phyloP scores from a whole-genome alignment of 495 filamentous ascomycete genomes.

The Alectoria sarmentosa region DNA sequence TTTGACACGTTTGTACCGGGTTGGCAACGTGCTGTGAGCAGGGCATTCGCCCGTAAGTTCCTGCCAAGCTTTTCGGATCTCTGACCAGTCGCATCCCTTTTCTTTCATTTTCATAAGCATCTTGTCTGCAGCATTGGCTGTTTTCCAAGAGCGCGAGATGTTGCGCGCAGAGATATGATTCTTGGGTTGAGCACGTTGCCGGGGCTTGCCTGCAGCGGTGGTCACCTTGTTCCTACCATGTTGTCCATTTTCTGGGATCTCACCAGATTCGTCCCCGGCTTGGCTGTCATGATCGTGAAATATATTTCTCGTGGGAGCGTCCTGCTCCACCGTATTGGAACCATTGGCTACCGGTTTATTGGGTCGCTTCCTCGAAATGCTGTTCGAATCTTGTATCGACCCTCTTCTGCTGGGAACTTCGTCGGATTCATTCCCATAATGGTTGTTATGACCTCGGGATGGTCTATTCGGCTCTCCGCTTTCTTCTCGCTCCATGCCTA shows the following conservation, averaged over 20 bases:
- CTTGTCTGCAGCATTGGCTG: slow-evolving; percentile 2
- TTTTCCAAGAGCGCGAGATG: slow-evolving; percentile 4
- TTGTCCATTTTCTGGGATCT: background rate
- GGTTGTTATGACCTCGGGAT: background rate
- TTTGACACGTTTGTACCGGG: slow-evolving; percentile 7
- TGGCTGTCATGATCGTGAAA: background rate
- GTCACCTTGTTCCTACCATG: background rate
- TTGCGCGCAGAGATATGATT: background rate
- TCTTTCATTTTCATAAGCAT: slow-evolving; percentile 6
- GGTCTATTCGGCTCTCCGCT: background rate
- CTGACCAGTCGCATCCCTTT: background rate
- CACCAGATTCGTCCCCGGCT: background rate
- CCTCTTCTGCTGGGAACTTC: background rate
- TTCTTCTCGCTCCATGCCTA: background rate
- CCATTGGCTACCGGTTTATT: background rate
- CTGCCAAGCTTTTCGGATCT: slow-evolving; percentile 9
- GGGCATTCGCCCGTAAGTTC: background rate
- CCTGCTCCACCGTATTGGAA: background rate
- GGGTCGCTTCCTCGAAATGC: background rate
- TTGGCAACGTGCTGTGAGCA: background rate
- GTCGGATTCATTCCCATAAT: background rate
- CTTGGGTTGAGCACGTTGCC: background rate
- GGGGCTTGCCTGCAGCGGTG: background rate
- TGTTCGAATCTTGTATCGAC: background rate
- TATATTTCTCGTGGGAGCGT: background rate